A percentile compares a stretch with the other conserved stretches of the same genome.
Evolutionary conservation across 768 basidiomycete genomes (phyloP).

Genomic region (Rubroboletus pulcherrimus): DNA sequence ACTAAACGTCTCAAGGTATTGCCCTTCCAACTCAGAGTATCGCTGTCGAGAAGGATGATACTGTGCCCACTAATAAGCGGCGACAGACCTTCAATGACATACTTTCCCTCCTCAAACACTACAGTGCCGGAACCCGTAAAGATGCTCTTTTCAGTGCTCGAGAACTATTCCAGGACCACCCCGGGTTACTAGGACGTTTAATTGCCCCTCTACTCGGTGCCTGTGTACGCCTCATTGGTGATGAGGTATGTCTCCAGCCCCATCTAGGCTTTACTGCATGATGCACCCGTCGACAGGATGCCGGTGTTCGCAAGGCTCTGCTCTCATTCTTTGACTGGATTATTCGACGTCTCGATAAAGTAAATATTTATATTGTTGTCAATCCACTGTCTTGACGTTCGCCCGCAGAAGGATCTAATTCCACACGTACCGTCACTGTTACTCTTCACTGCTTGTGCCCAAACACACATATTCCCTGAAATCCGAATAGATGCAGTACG

Average conservation of each 20-base stretch:
- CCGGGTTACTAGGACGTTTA: conserved; percentile 47
- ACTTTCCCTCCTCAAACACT: conserved; percentile 75
- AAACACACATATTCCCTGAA: conserved; percentile 94
- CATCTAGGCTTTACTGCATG: background rate
- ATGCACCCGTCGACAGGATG: conserved; percentile 51
- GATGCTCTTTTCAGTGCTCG: conserved; percentile 72
- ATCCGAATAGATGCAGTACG: conserved; percentile 88
- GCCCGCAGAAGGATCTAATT: conserved; percentile 54
- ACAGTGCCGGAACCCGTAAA: conserved; percentile 72
- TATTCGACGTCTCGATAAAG: conserved; percentile 57
- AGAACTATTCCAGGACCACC: conserved; percentile 66
- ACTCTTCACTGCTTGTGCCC: conserved; percentile 84
- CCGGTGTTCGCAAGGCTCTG: conserved; percentile 69
- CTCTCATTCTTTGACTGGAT: conserved; percentile 71
- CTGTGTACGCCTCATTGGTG: conserved; percentile 69
- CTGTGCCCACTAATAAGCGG: conserved; percentile 68
- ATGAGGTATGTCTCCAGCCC: conserved; percentile 56
- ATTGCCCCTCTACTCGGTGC: conserved; percentile 55
- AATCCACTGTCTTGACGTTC: conserved; percentile 5
- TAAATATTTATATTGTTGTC: conserved; percentile 26
- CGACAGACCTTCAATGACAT: conserved; percentile 77
- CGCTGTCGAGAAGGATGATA: conserved; percentile 47
- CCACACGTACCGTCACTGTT: conserved; percentile 77
- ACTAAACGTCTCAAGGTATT: conserved; percentile 57
- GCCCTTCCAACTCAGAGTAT: conserved; percentile 86